Percentiles rank a stretch among this genome's conserved stretches.
Evolutionary conservation across 2,329 filamentous ascomycete species (phyloP).

Genomic region (Fusarium tanahbumbuense): DNA sequence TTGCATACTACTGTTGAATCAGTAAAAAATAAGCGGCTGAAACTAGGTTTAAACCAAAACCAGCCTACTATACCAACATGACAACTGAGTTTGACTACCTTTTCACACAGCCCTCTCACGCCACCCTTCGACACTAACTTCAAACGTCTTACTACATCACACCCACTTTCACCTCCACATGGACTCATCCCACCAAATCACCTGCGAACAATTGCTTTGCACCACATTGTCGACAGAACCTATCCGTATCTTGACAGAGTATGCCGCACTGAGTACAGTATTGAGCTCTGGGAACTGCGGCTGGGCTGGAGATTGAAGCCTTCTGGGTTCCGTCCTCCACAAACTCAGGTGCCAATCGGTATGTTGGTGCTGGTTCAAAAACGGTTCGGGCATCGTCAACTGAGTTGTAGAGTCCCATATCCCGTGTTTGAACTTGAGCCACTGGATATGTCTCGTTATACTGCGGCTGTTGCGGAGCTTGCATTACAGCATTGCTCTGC

Average conservation of each 20-base stretch:
- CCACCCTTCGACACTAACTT: too few relatives aligned
- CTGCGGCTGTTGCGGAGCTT: background rate
- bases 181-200: background rate
- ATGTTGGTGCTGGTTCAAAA: background rate
- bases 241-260: background rate
- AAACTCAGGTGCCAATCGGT: background rate
- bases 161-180: background rate
- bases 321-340: background rate
- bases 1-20: too few relatives aligned
- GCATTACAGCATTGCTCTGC: background rate
- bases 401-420: background rate
- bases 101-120: too few relatives aligned
- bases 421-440: background rate
- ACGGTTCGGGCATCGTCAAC: background rate
- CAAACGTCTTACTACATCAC: too few relatives aligned
- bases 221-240: slow-evolving; percentile 6
- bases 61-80: too few relatives aligned
- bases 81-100: too few relatives aligned
- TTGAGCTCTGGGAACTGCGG: background rate
- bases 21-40: too few relatives aligned
- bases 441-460: background rate
- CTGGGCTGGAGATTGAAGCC: background rate
- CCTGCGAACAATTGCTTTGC: background rate
- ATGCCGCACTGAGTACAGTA: slow-evolving; percentile 5
- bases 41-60: too few relatives aligned